Base-by-base conservation (phyloP, 176 grass and related monocot species). In the Hordeum marinum region DNA sequence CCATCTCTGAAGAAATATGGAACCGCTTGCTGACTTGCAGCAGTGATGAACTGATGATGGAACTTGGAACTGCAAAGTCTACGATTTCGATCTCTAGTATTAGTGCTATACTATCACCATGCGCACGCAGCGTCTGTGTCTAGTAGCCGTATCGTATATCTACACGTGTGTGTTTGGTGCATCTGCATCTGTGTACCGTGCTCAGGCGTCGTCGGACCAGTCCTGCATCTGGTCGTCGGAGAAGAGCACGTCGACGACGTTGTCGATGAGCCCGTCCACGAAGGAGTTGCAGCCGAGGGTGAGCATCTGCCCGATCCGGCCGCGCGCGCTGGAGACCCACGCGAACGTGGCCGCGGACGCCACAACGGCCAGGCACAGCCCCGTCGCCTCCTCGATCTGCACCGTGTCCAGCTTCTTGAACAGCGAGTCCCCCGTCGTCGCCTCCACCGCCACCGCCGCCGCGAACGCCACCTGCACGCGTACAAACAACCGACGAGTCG, bases 181-280 rank as follows among this genome's bases (percentile, higher is more conserved):
- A n/a, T 35, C 9, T 26, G n/a, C 15, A 0, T 63, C 4, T 55
- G 46, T 26, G 43, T 4, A 8, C 1, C 4, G 1, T 3, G 11
- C 1, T 67, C 57, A 99, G 9, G 77, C 42, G 32, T 98, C 91
- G 50, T 99, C 96, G 70, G 96, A 92, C 96, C 96, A 99, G 41
- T 99, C 90, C 26, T 84, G 89, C 37, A 91, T 86, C 70, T 96
- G 91, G 64, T 71, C 68, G 63, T 96, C 96, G 76, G 84, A 92
- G 86, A 99, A 99, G 72, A 99, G 79, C 39, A 90, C 96, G 76
- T 99, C 96, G 20, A 96, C 96, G 77, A 96, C 73, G 90, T 92
- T 99, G 83, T 96, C 96, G 88, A 98, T 94, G 86, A 98, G 81
- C 12, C 93, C 78, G 85, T 98, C 96, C 36, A 95, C 96, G 86